These are phyloP conservation scores for Bromus sterilis DNA, from an alignment of 176 grass and related monocot genomes.

Conservation along the genomic window DNA sequence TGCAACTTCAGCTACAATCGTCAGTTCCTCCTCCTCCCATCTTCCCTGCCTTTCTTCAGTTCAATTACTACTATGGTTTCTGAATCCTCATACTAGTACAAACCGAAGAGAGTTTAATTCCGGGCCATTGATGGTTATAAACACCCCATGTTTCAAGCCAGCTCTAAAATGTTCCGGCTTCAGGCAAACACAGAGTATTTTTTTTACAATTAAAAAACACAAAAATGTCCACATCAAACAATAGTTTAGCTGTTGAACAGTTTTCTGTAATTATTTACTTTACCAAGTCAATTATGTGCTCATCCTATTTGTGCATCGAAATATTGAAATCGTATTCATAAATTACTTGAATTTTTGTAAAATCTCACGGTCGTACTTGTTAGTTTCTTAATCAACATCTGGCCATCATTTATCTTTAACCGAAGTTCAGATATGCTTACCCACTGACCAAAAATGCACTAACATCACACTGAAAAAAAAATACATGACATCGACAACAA, in stretches of 20 bases:
- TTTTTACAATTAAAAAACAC: background rate
- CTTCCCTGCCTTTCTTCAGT: background rate
- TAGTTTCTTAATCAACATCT: no score
- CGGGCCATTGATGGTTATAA: background rate
- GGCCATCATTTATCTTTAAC: no score
- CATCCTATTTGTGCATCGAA: background rate
- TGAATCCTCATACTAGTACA: no score
- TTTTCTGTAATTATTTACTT: background rate
- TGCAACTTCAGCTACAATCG: constrained; percentile 70
- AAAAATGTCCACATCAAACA: background rate
- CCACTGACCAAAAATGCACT: no score
- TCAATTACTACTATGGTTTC: background rate
- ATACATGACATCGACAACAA: no score
- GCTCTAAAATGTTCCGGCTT: background rate
- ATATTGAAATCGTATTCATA: background rate
- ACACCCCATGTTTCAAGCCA: background rate
- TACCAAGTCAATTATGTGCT: no score
- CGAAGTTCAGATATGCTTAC: no score
- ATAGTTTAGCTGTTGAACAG: background rate
- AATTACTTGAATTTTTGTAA: no score
- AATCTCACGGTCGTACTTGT: no score
- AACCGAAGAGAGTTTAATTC: background rate
- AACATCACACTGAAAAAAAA: no score
- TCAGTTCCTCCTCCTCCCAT: background rate
- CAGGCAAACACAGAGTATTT: background rate